A percentile compares a stretch with the other conserved stretches of the same genome.
Evolutionary conservation across 208 protist species (phyloP).

Genomic region (Crithidia bombi): DNA sequence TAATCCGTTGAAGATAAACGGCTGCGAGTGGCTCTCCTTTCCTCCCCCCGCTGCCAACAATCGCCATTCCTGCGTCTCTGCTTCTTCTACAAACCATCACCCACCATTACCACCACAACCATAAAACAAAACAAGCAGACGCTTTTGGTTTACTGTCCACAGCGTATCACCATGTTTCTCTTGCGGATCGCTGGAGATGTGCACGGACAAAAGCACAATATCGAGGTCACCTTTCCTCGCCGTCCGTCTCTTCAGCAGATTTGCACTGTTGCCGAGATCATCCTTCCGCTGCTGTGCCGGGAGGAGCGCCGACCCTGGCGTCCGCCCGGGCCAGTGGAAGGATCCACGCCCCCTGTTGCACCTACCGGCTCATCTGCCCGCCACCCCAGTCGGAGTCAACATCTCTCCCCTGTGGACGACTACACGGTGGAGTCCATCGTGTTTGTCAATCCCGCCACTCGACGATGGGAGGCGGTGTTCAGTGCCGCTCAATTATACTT

Average conservation of each 20-base stretch:
- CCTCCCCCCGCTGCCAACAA: too few species aligned
- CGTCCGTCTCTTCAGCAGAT: constrained; percentile 65
- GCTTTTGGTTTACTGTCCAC: constrained; percentile 3
- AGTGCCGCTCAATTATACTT: constrained; percentile 61
- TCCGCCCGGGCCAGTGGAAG: constrained; percentile 4
- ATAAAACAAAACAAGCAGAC: too few species aligned
- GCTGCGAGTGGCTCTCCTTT: too few species aligned
- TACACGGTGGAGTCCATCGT: constrained; percentile 50
- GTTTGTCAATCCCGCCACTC: constrained; percentile 44
- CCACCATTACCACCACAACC: too few species aligned
- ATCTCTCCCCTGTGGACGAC: too few species aligned
- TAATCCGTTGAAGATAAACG: too few species aligned
- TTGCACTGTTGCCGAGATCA: constrained; percentile 48
- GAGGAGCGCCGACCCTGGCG: constrained; percentile 1
- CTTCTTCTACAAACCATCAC: too few species aligned
- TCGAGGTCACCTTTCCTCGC: constrained; percentile 56
- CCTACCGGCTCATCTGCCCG: neutral
- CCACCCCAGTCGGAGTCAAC: too few species aligned
- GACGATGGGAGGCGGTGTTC: constrained; percentile 58
- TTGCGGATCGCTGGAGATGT: constrained; percentile 39
- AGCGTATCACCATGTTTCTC: constrained; percentile 38
- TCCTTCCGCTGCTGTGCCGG: constrained; percentile 34
- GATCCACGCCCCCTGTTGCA: neutral
- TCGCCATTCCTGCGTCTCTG: too few species aligned
- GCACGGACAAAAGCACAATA: constrained; percentile 38